Percentiles rank a stretch among this genome's conserved stretches.
Conservation (phyloP, 257 asterid genomes). For the Buddleja alternifolia region DNA sequence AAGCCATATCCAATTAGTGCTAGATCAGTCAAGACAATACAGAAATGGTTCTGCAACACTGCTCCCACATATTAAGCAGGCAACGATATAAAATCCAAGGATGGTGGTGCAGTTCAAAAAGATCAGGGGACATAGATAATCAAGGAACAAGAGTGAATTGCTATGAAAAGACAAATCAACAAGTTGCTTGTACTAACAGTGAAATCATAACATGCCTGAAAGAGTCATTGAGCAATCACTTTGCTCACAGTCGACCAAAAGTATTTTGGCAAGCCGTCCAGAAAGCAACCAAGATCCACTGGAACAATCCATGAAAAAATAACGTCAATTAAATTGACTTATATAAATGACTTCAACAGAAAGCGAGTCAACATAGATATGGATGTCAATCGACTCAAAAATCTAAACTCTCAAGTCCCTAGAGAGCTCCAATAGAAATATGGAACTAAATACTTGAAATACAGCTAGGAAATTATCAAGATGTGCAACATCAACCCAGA, state of each 20-base stretch:
- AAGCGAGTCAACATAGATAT: background rate
- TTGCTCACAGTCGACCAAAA: constrained; percentile 89
- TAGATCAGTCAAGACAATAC: background rate
- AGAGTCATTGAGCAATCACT: constrained; percentile 86
- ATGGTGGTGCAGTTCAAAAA: background rate
- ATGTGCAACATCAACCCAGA: background rate
- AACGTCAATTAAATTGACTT: constrained; percentile 25
- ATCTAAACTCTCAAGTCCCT: background rate
- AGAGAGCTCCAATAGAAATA: background rate
- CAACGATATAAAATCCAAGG: constrained; percentile 10
- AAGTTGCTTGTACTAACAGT: background rate
- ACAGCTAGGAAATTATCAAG: constrained; percentile 3
- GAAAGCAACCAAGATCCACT: constrained; percentile 95
- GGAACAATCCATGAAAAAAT: constrained; percentile 30
- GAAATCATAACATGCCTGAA: constrained; percentile 62
- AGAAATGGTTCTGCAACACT: background rate
- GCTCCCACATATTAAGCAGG: background rate
- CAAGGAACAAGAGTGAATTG: background rate
- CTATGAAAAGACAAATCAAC: constrained; percentile 4
- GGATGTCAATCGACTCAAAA: constrained; percentile 18
- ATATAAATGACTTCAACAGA: background rate
- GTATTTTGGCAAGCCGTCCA: constrained; percentile 91
- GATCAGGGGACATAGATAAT: background rate
- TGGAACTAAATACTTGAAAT: constrained; percentile 1
- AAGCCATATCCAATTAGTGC: constrained; percentile 14